Percentiles rank a stretch among this genome's conserved stretches.
These are phyloP conservation scores for Yueomyces sp. DNA, from an alignment of 1,139 yeast genomes.

Conservation along the genomic window DNA sequence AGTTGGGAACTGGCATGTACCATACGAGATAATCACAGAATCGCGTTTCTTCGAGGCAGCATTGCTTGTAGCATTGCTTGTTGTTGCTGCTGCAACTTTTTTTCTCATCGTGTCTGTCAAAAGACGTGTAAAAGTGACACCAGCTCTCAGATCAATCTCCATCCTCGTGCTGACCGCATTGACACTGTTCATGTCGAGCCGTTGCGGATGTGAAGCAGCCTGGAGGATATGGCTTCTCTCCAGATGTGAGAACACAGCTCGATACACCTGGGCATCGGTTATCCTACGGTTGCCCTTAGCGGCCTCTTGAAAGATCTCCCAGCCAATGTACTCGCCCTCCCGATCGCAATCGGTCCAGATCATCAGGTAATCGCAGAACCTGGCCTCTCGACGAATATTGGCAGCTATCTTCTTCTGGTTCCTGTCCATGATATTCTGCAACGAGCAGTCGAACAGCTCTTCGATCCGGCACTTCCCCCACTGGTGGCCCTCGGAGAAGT, in stretches of 20 bases:
- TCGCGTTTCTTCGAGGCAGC: constrained; percentile 9
- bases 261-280: constrained; percentile 36
- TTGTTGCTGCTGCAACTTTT: constrained; percentile 11
- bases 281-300: constrained; percentile 34
- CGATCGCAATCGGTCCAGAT: constrained; percentile 99
- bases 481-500: constrained; percentile 41
- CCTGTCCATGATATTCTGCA: constrained; percentile 30
- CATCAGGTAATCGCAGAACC: constrained; percentile 50
- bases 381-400: constrained; percentile 62
- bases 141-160: constrained; percentile 82
- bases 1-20: constrained; percentile 96
- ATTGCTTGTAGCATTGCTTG: constrained; percentile 6
- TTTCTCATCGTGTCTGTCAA: constrained; percentile 23
- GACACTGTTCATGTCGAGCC: constrained; percentile 56
- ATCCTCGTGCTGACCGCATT: constrained; percentile 77
- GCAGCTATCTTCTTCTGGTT: constrained; percentile 40
- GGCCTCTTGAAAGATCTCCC: constrained; percentile 68
- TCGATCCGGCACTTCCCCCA: constrained; percentile 68
- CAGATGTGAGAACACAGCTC: constrained; percentile 82
- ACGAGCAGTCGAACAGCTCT: constrained; percentile 57
- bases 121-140: constrained; percentile 78
- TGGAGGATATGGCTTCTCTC: constrained; percentile 59
- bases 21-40: constrained; percentile 50
- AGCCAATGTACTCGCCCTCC: constrained; percentile 94
- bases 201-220: constrained; percentile 62